Percentiles rank a stretch among this genome's conserved stretches.
phyloP scores from a whole-genome alignment of 768 basidiomycete species.

The Suillus cothurnatus region DNA sequence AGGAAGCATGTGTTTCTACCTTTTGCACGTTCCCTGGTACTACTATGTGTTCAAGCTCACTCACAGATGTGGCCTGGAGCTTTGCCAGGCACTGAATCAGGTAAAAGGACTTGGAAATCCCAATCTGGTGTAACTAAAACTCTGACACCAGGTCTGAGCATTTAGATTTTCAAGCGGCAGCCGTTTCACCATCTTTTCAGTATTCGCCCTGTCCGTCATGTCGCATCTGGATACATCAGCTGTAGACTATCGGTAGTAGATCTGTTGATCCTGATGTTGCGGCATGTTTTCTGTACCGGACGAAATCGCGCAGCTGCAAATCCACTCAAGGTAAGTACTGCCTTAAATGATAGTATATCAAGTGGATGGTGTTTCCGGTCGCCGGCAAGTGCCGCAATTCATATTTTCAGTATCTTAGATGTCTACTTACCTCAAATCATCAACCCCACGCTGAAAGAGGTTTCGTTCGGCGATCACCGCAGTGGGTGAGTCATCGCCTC shows the following conservation, averaged over 20 bases:
- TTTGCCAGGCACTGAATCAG: background rate
- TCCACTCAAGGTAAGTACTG: background rate
- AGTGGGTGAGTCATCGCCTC: background rate
- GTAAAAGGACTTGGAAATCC: too few species aligned
- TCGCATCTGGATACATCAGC: background rate
- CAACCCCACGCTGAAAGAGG: background rate
- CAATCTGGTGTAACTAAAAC: background rate
- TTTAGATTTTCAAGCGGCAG: background rate
- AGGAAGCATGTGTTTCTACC: background rate
- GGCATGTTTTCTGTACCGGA: background rate
- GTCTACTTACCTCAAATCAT: background rate
- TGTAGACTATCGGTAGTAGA: background rate
- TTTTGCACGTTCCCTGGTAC: background rate
- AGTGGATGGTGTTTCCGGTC: background rate
- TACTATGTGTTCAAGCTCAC: background rate
- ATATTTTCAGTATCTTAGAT: constrained; percentile 1
- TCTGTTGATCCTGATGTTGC: background rate
- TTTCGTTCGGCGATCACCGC: constrained; percentile 3
- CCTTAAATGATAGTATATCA: background rate
- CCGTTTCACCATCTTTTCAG: background rate
- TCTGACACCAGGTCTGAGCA: background rate
- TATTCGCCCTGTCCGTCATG: background rate
- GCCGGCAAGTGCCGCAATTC: background rate
- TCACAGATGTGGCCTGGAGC: background rate
- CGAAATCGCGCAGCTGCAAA: background rate